Percentiles rank a stretch among this genome's conserved stretches.
phyloP scores from a whole-genome alignment of 2,329 filamentous ascomycete species.

The Epichloe gansuensis region DNA sequence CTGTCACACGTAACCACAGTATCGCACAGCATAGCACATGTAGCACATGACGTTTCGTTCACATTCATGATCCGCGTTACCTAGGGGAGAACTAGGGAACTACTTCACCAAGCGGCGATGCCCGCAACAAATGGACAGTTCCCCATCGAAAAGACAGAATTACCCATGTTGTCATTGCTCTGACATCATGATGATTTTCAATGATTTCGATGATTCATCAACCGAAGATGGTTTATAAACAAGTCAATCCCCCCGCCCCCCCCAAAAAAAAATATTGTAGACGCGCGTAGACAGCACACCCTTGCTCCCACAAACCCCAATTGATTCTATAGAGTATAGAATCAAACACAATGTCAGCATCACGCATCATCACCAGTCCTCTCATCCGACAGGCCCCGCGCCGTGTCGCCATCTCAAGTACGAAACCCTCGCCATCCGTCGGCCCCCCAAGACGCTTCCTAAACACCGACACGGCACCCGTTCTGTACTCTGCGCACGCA shows the following conservation, averaged over 20 bases:
- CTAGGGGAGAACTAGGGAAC: no score
- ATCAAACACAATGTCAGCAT: not conserved
- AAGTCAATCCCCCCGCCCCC: slow-evolving; percentile 2
- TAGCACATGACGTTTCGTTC: no score
- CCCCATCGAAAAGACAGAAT: not conserved
- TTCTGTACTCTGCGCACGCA: slow-evolving; percentile 24
- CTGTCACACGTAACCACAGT: no score
- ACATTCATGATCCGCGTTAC: no score
- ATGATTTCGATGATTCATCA: not conserved
- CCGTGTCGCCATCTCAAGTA: not conserved
- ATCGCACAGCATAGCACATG: no score
- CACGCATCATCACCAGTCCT: slow-evolving; percentile 1
- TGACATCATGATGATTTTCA: not conserved
- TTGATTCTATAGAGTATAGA: no score
- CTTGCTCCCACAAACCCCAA: no score
- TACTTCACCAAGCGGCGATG: not conserved
- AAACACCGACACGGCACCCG: slow-evolving; percentile 25
- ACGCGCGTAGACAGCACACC: no score
- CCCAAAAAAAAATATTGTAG: slow-evolving; percentile 8
- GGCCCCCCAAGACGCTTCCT: slow-evolving; percentile 15
- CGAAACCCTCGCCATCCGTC: not conserved
- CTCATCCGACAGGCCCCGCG: slow-evolving; percentile 2
- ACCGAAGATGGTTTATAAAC: not conserved
- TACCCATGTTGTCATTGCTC: not conserved
- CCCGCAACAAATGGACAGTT: not conserved